These are phyloP conservation scores for Monoraphidium neglectum DNA, from an alignment of 139 green algal genomes.

Conservation along the genomic window DNA sequence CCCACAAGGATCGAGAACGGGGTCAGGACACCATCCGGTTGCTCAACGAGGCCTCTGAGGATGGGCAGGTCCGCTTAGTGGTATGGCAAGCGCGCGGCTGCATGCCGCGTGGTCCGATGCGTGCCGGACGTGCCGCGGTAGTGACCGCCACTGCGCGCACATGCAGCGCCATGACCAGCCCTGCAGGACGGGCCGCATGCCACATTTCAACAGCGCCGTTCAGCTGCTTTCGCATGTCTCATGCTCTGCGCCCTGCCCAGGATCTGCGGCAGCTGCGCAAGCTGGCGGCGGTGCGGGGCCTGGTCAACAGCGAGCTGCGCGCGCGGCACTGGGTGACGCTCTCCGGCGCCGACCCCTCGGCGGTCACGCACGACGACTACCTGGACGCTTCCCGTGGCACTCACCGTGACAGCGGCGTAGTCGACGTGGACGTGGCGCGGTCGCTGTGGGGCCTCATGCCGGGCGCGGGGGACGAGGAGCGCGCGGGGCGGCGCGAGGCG, in stretches of 20 bases:
- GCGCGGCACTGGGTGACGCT: conserved; percentile 73
- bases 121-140: not conserved
- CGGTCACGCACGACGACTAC: not conserved
- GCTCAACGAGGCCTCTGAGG: conserved; percentile 33
- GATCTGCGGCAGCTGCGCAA: conserved; percentile 66
- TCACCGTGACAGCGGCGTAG: conserved; percentile 60
- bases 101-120: not conserved
- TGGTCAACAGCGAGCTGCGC: conserved; percentile 72
- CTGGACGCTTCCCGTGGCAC: not conserved
- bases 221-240: not conserved
- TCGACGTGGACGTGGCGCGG: conserved; percentile 72
- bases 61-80: conserved; percentile 12
- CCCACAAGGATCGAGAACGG: not conserved
- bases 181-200: not conserved
- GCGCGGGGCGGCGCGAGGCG: conserved; percentile 40
- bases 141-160: no score
- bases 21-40: conserved; percentile 32
- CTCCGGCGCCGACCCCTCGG: conserved; percentile 36
- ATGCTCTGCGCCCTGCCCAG: conserved; percentile 13
- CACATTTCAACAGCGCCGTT: not conserved
- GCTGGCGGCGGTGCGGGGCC: conserved; percentile 64
- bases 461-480: conserved; percentile 52
- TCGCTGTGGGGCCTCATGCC: conserved; percentile 78
- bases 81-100: not conserved
- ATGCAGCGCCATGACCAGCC: not conserved